A percentile compares a stretch with the other conserved stretches of the same genome.
Conservation (phyloP, 805 yeast genomes). For the Metschnikowia orientalis region DNA sequence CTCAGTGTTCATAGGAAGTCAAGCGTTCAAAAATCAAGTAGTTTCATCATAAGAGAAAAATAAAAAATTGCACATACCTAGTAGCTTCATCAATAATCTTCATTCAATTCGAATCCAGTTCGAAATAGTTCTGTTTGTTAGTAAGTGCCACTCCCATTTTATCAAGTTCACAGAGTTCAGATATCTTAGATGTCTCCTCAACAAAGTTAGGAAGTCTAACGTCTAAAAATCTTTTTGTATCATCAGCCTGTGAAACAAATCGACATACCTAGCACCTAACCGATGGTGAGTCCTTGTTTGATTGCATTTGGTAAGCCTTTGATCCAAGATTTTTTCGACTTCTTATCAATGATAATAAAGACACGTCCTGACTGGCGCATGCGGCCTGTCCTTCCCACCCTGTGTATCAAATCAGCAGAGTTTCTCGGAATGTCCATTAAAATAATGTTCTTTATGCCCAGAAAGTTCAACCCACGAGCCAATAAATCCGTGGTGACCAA, state of each 20-base stretch:
- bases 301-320: constrained; percentile 72
- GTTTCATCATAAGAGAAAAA: constrained; percentile 20
- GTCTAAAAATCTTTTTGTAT: constrained; percentile 32
- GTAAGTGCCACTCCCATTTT: constrained; percentile 2
- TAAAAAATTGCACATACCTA: constrained; percentile 13
- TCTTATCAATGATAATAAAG: constrained; percentile 69
- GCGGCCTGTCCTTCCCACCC: constrained; percentile 93
- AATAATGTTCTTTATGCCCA: constrained; percentile 73
- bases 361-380: constrained; percentile 88
- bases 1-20: constrained; percentile 27
- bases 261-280: constrained; percentile 20
- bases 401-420: constrained; percentile 80
- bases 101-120: constrained; percentile 4
- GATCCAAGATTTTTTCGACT: constrained; percentile 69
- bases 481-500: constrained; percentile 83
- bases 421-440: constrained; percentile 82
- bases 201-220: constrained; percentile 38
- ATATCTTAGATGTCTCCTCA: constrained; percentile 34
- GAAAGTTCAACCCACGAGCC: constrained; percentile 87
- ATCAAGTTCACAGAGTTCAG: constrained; percentile 18
- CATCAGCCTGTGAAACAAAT: constrained; percentile 25
- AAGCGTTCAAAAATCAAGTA: constrained; percentile 25
- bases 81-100: too few species aligned
- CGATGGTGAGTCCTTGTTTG: constrained; percentile 42
- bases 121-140: constrained; percentile 6